These are phyloP conservation scores for Rhizomucor miehei DNA, from an alignment of 371 early-diverging fungal genomes.

Conservation along the genomic window DNA sequence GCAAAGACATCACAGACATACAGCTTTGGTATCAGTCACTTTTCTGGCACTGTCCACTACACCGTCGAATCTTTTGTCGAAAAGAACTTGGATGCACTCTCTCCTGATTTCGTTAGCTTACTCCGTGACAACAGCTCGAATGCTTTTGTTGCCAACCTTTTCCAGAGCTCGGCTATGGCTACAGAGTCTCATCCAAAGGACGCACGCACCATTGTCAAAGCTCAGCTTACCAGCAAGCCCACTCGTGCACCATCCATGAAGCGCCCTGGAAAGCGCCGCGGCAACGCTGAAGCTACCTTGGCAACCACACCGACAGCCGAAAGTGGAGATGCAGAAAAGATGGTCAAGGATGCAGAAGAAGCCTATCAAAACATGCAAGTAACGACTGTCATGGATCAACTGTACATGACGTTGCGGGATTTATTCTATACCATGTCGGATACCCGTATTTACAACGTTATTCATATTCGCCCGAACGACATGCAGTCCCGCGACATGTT, in stretches of 20 bases:
- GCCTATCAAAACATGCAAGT: conserved; percentile 51
- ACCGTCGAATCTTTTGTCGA: conserved; percentile 67
- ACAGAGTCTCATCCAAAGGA: conserved; percentile 83
- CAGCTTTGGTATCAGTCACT: conserved; percentile 78
- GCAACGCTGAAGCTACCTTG: conserved; percentile 5
- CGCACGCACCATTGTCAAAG: conserved; percentile 48
- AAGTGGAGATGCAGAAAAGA: conserved; percentile 15
- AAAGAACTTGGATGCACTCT: conserved; percentile 70
- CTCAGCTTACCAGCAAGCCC: conserved; percentile 61
- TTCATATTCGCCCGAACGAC: conserved; percentile 82
- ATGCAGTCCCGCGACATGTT: conserved; percentile 54
- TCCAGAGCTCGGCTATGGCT: conserved; percentile 76
- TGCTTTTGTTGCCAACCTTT: conserved; percentile 78
- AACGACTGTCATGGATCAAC: conserved; percentile 65
- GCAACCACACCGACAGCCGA: conserved; percentile 13
- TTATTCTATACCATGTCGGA: conserved; percentile 68
- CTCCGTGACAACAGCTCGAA: conserved; percentile 70
- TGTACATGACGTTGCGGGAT: conserved; percentile 66
- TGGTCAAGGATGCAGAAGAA: conserved; percentile 45
- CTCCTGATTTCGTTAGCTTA: conserved; percentile 82
- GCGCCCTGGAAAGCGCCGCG: conserved; percentile 36
- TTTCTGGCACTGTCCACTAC: conserved; percentile 68
- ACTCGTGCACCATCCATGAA: conserved; percentile 72
- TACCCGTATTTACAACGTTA: conserved; percentile 84
- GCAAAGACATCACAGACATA: conserved; percentile 33